These are phyloP conservation scores for Arctostaphylos glauca DNA, from an alignment of 148 eudicot species.

Conservation along the genomic window DNA sequence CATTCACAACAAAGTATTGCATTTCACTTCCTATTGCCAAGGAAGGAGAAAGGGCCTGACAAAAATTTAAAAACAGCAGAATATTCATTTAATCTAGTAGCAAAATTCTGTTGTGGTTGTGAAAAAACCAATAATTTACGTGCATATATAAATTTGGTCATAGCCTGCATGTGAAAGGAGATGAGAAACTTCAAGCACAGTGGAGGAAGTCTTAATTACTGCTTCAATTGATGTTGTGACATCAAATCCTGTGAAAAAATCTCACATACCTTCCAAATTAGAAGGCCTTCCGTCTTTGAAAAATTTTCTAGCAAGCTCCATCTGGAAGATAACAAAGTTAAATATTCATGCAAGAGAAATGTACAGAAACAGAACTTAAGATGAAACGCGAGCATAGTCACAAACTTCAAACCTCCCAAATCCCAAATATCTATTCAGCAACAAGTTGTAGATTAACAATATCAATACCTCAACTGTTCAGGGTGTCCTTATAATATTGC, in stretches of 20 bases:
- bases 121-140: not conserved
- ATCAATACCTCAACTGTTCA: not conserved
- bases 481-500: too few species aligned
- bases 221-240: not conserved
- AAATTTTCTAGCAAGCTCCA: constrained; percentile 64
- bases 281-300: constrained; percentile 72
- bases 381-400: not conserved
- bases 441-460: not conserved
- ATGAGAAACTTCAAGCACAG: not conserved
- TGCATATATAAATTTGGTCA: not conserved
- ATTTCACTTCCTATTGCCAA: too few species aligned
- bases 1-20: not conserved
- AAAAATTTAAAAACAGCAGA: not conserved
- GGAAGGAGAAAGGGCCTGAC: not conserved
- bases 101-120: not conserved
- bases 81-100: not conserved
- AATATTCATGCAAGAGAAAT: not conserved
- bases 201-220: not conserved
- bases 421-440: not conserved
- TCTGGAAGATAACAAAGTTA: constrained; percentile 36
- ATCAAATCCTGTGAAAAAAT: not conserved
- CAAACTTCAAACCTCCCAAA: constrained; percentile 11
- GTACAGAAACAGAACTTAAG: not conserved
- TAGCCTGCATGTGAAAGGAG: not conserved
- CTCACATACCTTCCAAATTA: constrained; percentile 72